Conservation (phyloP, 768 basidiomycete species). For the Mycena vitilis region DNA sequence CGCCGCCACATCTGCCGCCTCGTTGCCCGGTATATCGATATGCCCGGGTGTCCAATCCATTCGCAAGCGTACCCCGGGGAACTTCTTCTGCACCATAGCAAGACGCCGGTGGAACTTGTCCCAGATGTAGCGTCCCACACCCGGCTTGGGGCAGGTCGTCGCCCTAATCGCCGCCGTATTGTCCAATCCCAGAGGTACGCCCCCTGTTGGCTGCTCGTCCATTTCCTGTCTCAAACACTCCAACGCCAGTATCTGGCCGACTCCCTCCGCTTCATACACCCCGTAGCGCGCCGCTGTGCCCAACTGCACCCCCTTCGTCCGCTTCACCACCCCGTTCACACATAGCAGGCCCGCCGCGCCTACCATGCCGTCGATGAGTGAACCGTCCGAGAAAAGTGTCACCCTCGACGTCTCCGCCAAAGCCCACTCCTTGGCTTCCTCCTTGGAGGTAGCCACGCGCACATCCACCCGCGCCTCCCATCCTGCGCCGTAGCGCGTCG, state of each 20-base stretch:
- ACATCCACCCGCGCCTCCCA: constrained; percentile 6
- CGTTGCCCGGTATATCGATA: constrained; percentile 11
- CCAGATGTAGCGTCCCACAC: constrained; percentile 7
- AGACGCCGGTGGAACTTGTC: constrained; percentile 4
- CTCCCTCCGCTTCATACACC: constrained; percentile 18
- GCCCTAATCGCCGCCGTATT: constrained; percentile 6
- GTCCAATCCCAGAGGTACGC: constrained; percentile 5
- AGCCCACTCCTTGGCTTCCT: constrained; percentile 25
- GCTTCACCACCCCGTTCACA: constrained; percentile 10
- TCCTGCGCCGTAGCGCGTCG: not conserved
- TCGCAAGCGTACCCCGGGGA: not conserved
- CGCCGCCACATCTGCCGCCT: constrained; percentile 17
- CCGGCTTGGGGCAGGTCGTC: not conserved
- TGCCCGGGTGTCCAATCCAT: constrained; percentile 15
- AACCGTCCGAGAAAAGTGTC: no score
- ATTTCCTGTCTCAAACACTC: constrained; percentile 10
- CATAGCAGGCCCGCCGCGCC: constrained; percentile 2
- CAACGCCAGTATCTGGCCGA: constrained; percentile 1
- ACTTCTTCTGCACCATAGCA: not conserved
- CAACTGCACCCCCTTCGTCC: constrained; percentile 9
- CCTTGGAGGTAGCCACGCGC: constrained; percentile 22
- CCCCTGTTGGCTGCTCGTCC: not conserved
- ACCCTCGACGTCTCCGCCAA: constrained; percentile 23
- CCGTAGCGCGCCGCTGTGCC: constrained; percentile 1
- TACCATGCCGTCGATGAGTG: constrained; percentile 7